These are phyloP conservation scores for Epichloe uncinata DNA, from an alignment of 2,329 filamentous ascomycete species.

Conservation along the genomic window DNA sequence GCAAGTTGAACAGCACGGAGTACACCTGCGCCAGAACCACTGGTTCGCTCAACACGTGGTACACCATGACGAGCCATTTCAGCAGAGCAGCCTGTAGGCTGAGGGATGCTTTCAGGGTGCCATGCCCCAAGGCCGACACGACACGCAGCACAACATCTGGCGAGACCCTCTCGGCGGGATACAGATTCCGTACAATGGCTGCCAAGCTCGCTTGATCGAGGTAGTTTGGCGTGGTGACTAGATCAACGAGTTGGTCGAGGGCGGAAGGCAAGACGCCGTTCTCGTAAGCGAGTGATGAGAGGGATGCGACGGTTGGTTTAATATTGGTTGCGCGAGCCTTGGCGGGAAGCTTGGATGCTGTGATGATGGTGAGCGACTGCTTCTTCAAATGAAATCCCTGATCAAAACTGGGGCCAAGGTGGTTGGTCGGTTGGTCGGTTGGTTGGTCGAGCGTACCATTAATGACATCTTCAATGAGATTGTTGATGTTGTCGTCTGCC, in stretches of 20 bases:
- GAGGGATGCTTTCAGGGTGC: constrained; percentile 59
- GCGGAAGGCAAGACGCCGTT: constrained; percentile 49
- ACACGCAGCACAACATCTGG: constrained; percentile 49
- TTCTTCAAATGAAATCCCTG: background rate
- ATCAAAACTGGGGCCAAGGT: background rate
- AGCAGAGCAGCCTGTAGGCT: constrained; percentile 57
- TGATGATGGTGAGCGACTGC: background rate
- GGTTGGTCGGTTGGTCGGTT: too few relatives aligned
- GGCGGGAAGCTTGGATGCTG: constrained; percentile 46
- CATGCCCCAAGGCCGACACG: constrained; percentile 64
- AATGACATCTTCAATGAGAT: constrained; percentile 25
- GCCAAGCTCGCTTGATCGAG: constrained; percentile 66
- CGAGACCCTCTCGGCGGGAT: constrained; percentile 54
- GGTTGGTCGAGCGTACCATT: constrained; percentile 11
- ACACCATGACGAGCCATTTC: constrained; percentile 66
- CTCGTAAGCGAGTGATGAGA: constrained; percentile 52
- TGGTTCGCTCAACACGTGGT: constrained; percentile 55
- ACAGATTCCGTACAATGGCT: constrained; percentile 58
- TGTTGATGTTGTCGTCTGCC: constrained; percentile 20
- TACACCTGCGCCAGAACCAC: constrained; percentile 56
- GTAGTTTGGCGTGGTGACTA: constrained; percentile 52
- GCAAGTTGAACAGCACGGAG: constrained; percentile 62
- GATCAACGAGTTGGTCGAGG: constrained; percentile 49
- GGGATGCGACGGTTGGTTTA: constrained; percentile 49
- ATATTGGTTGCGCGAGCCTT: constrained; percentile 53